Base-by-base conservation (phyloP, 2,329 filamentous ascomycete genomes). In the Gnomoniopsis sp. region DNA sequence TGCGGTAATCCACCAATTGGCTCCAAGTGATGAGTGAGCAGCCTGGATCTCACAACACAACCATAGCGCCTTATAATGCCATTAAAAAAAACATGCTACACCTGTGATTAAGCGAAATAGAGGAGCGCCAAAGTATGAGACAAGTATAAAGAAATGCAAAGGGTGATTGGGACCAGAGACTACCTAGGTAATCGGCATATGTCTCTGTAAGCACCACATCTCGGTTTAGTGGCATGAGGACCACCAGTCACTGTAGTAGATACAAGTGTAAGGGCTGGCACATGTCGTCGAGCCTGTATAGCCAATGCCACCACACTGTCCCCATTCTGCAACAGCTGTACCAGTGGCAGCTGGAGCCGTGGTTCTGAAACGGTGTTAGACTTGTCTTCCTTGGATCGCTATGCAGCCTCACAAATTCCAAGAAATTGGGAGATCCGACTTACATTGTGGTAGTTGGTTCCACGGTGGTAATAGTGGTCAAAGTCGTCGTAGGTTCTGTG, bases 241-340 rank as follows among this genome's bases (percentile, higher is more conserved):
- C 59, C 59, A 61, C 59, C 59, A 61, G 12, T 49, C 17, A 49
- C 56, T 61, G 3, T 15, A 26, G 46, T 56, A 58, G 26, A 15
- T 17, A 49, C 59, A 61, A 4, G 48, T 46, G 17, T 56, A 61
- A 15, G 59, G 49, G 12, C 43, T 46, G 14, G 59, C 52, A 49
- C 59, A 61, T 7, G 26, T 55, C 15, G 44, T 53, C 14, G 56
- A 46, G 21, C 59, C 59, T 6, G 46, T 46, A 6, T 59, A 61
- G 1, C 56, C 56, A 3, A 43, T 46, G 6, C 56, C 59, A 19
- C 59, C 59, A 10, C 56, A 61, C 36, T 61, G 59, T n/a, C 43
- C 52, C 56, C 59, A 59, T 36, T 59, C 22, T 1, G 55, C 49
- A 12, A 59, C 55, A 21, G 19, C 55, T 19, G 48, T 50, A 17